Base-by-base conservation (phyloP, 352 stramenopile species). In the Globisporangium spiculum region DNA sequence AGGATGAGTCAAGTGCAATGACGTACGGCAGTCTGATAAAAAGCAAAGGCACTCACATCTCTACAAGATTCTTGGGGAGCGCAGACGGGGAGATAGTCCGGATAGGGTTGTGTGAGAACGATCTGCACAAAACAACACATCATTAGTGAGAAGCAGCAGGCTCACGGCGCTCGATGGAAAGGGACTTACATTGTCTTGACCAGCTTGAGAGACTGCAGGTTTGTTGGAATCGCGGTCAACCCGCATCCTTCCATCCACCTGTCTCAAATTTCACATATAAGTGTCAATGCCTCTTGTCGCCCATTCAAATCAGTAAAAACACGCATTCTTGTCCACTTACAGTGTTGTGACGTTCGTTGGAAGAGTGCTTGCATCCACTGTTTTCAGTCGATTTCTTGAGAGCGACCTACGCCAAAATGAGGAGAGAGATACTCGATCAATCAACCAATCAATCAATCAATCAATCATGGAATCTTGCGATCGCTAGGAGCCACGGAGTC, bases 181-280 rank as follows among this genome's bases (percentile, higher is more conserved):
- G 27, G 2, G 32, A 60, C 65, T 22, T 44, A 70, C 66, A 71
- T 12, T 36, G 50, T 32, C 16, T 48, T 63, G 50, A 67, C 7
- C 59, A 63, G 66, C 22, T 34, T 52, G 18, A 71, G 38, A 0
- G 59, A 63, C 9, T 53, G 50, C 38, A 71, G 32, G 12, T 71
- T 66, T 20, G 52, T 14, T 8, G 66, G 66, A 5, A 46, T 12
- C 5, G 53, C 26, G 10, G 27, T 26, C 36, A 71, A n/a, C 4
- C 52, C 60, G 12, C 66, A 66, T 22, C 55, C 44, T 27, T 71
- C 66, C 52, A 67, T 26, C 32, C 48, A 65, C 58, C 65, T 70
- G 34, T 1, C 30, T 4, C 30, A 32, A 32, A 32, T 32, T 32
- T 32, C 30, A 52, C 14, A 34, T 34, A 22, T n/a, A 34, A 41